Evolutionary conservation across 768 basidiomycete genomes (phyloP).

Genomic region (Phaeotremella fagi): DNA sequence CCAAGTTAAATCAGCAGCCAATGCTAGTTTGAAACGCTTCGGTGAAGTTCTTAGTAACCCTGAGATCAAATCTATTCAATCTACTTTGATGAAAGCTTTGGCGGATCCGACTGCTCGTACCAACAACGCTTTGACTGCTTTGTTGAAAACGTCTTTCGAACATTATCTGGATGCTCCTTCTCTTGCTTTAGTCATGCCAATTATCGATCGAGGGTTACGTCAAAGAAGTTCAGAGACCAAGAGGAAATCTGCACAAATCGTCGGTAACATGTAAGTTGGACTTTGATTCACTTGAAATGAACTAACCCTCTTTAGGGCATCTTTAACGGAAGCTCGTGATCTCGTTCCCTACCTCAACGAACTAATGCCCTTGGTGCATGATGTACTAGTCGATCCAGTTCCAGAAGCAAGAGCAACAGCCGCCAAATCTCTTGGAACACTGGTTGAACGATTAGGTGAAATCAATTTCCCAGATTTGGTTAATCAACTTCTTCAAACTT

Average conservation of each 20-base stretch:
- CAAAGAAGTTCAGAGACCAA: conserved; percentile 92
- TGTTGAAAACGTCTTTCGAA: conserved; percentile 91
- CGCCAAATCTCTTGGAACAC: conserved; percentile 88
- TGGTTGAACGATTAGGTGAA: conserved; percentile 96
- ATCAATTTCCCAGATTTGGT: conserved; percentile 92
- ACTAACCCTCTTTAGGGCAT: conserved; percentile 45
- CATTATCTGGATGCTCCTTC: conserved; percentile 98
- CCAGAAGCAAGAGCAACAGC: conserved; percentile 97
- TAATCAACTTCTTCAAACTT: conserved; percentile 74
- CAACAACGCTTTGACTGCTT: conserved; percentile 70
- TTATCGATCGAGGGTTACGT: conserved; percentile 84
- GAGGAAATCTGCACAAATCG: conserved; percentile 91
- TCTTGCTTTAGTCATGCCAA: conserved; percentile 90
- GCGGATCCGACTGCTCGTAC: conserved; percentile 87
- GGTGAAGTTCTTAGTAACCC: conserved; percentile 98
- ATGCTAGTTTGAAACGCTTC: conserved; percentile 93
- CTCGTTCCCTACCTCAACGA: conserved; percentile 89
- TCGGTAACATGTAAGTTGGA: conserved; percentile 68
- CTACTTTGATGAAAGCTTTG: conserved; percentile 83
- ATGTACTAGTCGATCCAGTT: conserved; percentile 91
- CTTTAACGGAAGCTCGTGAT: conserved; percentile 55
- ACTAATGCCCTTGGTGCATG: conserved; percentile 82
- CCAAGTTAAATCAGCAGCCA: conserved; percentile 87
- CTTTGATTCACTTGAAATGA: conserved; percentile 65
- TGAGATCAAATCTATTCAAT: conserved; percentile 86